Base-by-base conservation (phyloP, 2,329 filamentous ascomycete species). In the Cladosporium sp. region DNA sequence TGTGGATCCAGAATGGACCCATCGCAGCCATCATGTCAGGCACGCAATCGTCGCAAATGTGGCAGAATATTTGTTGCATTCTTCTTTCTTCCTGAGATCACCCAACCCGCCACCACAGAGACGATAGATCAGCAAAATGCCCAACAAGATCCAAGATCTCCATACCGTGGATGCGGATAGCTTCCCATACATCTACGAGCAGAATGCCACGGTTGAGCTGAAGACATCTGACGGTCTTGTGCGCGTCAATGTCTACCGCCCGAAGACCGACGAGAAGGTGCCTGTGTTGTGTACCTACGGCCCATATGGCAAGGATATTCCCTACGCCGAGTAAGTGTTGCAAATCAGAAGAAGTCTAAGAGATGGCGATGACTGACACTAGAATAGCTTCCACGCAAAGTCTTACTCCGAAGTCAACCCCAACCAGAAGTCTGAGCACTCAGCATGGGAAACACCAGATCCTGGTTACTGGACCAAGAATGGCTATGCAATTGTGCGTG, bases 281-380 rank as follows among this genome's bases (percentile, higher is more conserved):
- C 87, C 88, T 0, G 86, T 88, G 0, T 70, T 90, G 8, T 82
- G 88, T 2, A 90, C 87, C 0, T 90, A 90, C 63, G 87, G 87
- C 0, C 88, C 88, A 0, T 90, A 90, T 63, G 87, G 88, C 47
- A 90, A 90, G 65, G 87, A 90, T 64, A 87, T 89, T 37, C 82
- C 78, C 19, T 89, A 89, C 68, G 74, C 77, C 59, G 75, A 79
- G 75, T 78, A 65, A 64, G 72, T 55, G 56, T 61, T 22, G 9
- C 7, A 34, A 34, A 34, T n/a, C n/a, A 79, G 75, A 78, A 65
- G 63, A 72, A 54, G 56, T 61, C 15, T 11, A 5, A 5, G 9
- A 9, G 6, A n/a, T 19, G 9, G 9, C 15, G 15, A 40, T 5
- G 15, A 40, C 38, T 40, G 14, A 40, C 38, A 40, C 3, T 14